Evolutionary conservation across 768 basidiomycete genomes (phyloP).

Genomic region (Panaeolus cyanescens): DNA sequence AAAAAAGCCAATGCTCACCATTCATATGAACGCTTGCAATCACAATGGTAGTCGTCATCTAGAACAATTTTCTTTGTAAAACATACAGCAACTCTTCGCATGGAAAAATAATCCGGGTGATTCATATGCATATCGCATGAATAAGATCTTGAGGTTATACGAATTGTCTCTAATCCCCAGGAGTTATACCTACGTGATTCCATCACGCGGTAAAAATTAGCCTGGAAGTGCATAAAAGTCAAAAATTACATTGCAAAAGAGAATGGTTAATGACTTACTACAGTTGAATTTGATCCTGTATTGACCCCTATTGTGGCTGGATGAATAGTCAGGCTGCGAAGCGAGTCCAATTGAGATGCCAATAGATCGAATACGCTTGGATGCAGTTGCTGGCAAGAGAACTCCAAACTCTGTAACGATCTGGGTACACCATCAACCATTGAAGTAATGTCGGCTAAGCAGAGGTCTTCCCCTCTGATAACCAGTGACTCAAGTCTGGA

Average conservation of each 20-base stretch:
- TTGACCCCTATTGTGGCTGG: neutral
- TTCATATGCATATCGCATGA: neutral
- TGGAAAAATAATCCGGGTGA: neutral
- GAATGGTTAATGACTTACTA: too few relatives aligned
- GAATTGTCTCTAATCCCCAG: neutral
- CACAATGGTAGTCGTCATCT: neutral
- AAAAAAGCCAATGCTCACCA: neutral
- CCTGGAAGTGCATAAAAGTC: neutral
- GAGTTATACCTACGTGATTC: neutral
- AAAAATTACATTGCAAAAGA: neutral
- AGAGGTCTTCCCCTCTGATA: neutral
- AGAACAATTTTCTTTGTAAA: neutral
- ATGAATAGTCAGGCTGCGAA: neutral
- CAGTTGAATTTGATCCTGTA: too few relatives aligned
- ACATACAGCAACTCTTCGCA: neutral
- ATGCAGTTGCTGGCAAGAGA: neutral
- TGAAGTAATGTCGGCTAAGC: neutral
- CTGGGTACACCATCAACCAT: neutral
- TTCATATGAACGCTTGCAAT: neutral
- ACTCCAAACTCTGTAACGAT: neutral
- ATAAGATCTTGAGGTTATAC: neutral
- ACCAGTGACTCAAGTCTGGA: neutral
- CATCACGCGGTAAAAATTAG: constrained; percentile 9
- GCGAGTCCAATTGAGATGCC: neutral
- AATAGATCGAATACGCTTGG: neutral